phyloP scores from a whole-genome alignment of 768 basidiomycete species.

The Amanita pseudoporphyria region DNA sequence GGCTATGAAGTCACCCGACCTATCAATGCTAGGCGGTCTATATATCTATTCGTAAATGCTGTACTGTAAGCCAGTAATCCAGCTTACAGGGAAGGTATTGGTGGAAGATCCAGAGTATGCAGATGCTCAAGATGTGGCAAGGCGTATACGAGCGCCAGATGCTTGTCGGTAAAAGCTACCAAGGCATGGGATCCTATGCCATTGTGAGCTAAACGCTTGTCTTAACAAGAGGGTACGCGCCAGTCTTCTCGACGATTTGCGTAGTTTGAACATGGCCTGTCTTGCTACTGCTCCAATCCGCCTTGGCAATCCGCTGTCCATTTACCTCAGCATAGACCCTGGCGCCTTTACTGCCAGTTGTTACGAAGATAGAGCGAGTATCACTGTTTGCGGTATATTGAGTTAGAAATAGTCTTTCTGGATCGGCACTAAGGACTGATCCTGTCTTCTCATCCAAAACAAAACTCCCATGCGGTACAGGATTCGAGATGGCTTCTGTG shows the following conservation, averaged over 20 bases:
- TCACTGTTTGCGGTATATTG: constrained; percentile 15
- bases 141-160: constrained; percentile 46
- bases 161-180: constrained; percentile 43
- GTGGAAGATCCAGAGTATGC: constrained; percentile 32
- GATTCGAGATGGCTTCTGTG: constrained; percentile 31
- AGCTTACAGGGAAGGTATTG: constrained; percentile 24
- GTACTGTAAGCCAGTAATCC: not conserved
- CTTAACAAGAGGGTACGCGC: constrained; percentile 26
- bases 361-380: constrained; percentile 27
- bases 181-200: constrained; percentile 39
- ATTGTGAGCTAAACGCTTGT: not conserved
- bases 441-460: constrained; percentile 51
- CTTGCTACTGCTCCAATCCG: constrained; percentile 47
- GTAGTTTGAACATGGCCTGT: constrained; percentile 37
- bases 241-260: constrained; percentile 51
- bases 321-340: constrained; percentile 46
- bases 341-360: constrained; percentile 49
- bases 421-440: constrained; percentile 29
- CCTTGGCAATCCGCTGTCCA: constrained; percentile 58
- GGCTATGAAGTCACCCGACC: constrained; percentile 45
- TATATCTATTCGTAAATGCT: not conserved
- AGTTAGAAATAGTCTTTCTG: constrained; percentile 27
- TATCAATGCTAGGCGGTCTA: constrained; percentile 34
- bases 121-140: constrained; percentile 53
- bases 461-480: constrained; percentile 39